These are phyloP conservation scores for Trametes pubescens DNA, from an alignment of 1,284 basidiomycete species.

Conservation along the genomic window DNA sequence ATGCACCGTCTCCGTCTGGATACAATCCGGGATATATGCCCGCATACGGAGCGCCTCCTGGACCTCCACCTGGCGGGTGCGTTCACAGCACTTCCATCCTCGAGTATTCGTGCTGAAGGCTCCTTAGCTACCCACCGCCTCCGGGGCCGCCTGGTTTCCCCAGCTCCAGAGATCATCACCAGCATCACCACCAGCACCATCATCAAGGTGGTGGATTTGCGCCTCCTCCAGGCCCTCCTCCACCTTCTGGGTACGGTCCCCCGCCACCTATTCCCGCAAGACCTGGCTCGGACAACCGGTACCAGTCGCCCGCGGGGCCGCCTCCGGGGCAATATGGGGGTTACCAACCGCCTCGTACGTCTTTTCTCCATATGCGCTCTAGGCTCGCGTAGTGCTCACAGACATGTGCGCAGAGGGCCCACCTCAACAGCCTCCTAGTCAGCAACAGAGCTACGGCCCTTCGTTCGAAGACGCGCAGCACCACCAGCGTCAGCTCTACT, in stretches of 20 bases:
- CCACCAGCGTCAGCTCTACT: slow-evolving; percentile 57
- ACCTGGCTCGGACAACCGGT: slow-evolving; percentile 32
- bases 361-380: background rate
- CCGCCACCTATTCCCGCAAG: slow-evolving; percentile 31
- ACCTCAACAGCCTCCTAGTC: slow-evolving; percentile 64
- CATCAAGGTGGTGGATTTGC: slow-evolving; percentile 38
- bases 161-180: slow-evolving; percentile 18
- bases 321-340: slow-evolving; percentile 29
- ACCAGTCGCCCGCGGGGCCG: slow-evolving; percentile 41
- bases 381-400: background rate
- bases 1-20: slow-evolving; percentile 31
- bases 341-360: slow-evolving; percentile 44
- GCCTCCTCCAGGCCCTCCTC: slow-evolving; percentile 36
- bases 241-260: slow-evolving; percentile 19
- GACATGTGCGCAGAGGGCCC: slow-evolving; percentile 42
- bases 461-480: slow-evolving; percentile 61
- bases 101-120: background rate
- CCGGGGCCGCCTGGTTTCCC: slow-evolving; percentile 25
- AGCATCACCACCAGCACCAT: slow-evolving; percentile 25
- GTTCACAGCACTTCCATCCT: background rate
- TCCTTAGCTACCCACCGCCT: slow-evolving; percentile 24
- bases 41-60: slow-evolving; percentile 41
- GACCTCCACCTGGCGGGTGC: slow-evolving; percentile 31
- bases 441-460: slow-evolving; percentile 75
- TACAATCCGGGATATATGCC: slow-evolving; percentile 38